A percentile compares a stretch with the other conserved stretches of the same genome.
Conservation (phyloP, 768 basidiomycete species). For the Mycena belliarum region DNA sequence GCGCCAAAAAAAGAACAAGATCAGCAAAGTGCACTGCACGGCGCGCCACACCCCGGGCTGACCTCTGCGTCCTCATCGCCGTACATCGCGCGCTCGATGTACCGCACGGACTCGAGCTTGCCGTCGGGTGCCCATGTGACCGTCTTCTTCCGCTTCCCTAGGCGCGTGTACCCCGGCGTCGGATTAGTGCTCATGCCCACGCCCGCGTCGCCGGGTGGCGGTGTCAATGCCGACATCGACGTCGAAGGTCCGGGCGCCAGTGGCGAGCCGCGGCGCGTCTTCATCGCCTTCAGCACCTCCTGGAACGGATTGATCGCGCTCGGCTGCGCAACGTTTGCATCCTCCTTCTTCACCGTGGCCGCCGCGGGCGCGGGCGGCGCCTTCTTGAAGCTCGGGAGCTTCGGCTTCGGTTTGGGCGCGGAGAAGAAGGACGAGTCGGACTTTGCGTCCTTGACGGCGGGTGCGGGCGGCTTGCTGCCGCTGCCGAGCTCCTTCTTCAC, state of each 20-base stretch:
- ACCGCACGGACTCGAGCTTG: conserved; percentile 70
- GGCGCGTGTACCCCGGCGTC: conserved; percentile 35
- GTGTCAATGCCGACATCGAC: conserved; percentile 33
- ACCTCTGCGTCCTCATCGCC: conserved; percentile 88
- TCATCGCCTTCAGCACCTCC: conserved; percentile 80
- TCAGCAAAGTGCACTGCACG: conserved; percentile 48
- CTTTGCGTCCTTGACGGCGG: conserved; percentile 71
- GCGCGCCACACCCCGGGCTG: conserved; percentile 48
- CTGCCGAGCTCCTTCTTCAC: conserved; percentile 62
- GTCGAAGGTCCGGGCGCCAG: conserved; percentile 29
- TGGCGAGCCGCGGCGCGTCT: conserved; percentile 62
- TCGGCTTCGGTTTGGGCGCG: conserved; percentile 80
- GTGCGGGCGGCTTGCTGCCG: conserved; percentile 23
- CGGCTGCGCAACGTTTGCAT: conserved; percentile 69
- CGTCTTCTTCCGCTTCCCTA: conserved; percentile 70
- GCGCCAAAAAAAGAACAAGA: conserved; percentile 37
- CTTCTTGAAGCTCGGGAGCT: conserved; percentile 86
- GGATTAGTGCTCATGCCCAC: conserved; percentile 27
- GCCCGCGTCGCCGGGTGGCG: conserved; percentile 37
- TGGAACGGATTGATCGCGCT: conserved; percentile 80
- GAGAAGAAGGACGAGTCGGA: conserved; percentile 90
- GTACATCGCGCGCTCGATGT: conserved; percentile 86
- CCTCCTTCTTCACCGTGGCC: conserved; percentile 47
- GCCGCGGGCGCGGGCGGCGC: conserved; percentile 42
- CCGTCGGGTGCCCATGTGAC: conserved; percentile 80